These are phyloP conservation scores for Calycina marina DNA, from an alignment of 2,329 filamentous ascomycete genomes.

Conservation along the genomic window DNA sequence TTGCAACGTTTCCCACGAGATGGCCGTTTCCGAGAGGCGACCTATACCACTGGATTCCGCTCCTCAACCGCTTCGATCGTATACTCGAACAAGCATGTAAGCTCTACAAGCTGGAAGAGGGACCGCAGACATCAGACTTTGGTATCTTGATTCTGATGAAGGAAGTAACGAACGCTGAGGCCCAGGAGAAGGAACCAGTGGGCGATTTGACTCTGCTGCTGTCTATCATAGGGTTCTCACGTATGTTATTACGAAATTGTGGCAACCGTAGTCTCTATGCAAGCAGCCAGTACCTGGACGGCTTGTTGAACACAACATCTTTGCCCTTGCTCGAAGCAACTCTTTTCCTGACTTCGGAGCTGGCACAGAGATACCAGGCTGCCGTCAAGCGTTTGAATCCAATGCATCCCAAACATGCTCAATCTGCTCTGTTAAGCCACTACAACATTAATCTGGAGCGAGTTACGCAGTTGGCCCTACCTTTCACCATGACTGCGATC, in stretches of 20 bases:
- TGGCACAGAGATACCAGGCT: slow-evolving; percentile 86
- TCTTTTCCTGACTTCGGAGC: slow-evolving; percentile 66
- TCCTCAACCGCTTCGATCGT: slow-evolving; percentile 84
- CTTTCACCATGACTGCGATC: slow-evolving; percentile 62
- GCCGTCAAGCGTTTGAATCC: slow-evolving; percentile 63
- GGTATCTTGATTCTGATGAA: slow-evolving; percentile 41
- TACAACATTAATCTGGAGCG: slow-evolving; percentile 69
- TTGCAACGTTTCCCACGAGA: slow-evolving; percentile 67
- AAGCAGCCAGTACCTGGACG: slow-evolving; percentile 80
- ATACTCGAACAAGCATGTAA: slow-evolving; percentile 71
- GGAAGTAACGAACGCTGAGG: slow-evolving; percentile 32
- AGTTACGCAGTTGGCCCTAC: slow-evolving; percentile 67
- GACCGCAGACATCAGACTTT: slow-evolving; percentile 70
- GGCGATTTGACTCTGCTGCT: slow-evolving; percentile 73
- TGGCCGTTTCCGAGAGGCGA: slow-evolving; percentile 96
- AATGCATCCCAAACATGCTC: slow-evolving; percentile 44
- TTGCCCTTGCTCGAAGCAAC: slow-evolving; percentile 64
- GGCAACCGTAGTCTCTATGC: slow-evolving; percentile 93
- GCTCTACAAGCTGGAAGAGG: slow-evolving; percentile 65
- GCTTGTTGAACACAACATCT: slow-evolving; percentile 77
- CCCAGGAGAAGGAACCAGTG: slow-evolving; percentile 49
- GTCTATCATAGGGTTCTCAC: slow-evolving; percentile 69
- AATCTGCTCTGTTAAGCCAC: slow-evolving; percentile 63
- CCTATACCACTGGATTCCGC: slow-evolving; percentile 93
- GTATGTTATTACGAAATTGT: slow-evolving; percentile 81